Evolutionary conservation across 2,329 filamentous ascomycete species (phyloP).

Genomic region (Septoria linicola): DNA sequence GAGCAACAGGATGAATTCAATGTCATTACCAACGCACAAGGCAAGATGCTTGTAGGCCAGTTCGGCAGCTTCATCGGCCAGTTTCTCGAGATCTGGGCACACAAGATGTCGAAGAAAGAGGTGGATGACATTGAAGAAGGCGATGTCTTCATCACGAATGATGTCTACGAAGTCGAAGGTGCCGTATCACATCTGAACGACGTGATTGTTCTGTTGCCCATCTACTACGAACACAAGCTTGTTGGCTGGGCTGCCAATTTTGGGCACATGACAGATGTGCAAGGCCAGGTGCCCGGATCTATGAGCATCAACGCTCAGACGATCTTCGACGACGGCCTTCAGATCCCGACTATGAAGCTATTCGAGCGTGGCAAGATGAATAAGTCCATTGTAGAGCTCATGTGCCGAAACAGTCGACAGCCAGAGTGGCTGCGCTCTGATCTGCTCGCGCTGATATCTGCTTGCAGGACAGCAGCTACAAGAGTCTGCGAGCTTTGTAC

Average conservation of each 20-base stretch:
- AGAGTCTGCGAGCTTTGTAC: conserved; percentile 31
- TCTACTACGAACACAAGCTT: conserved; percentile 31
- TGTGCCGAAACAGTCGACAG: conserved; percentile 31
- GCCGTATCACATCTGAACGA: conserved; percentile 32
- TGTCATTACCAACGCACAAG: conserved; percentile 30
- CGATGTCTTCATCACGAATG: conserved; percentile 33
- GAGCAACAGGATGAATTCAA: conserved; percentile 35
- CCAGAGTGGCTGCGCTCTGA: conserved; percentile 32
- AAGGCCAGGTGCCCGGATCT: conserved; percentile 31
- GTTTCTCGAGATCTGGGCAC: conserved; percentile 32
- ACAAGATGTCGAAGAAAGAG: conserved; percentile 28
- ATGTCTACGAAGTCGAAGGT: conserved; percentile 33
- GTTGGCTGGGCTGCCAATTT: conserved; percentile 35
- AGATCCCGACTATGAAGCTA: conserved; percentile 33
- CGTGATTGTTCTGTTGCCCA: conserved; percentile 27
- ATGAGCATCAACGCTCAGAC: conserved; percentile 34
- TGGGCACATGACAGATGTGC: conserved; percentile 31
- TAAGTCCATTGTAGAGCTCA: conserved; percentile 30
- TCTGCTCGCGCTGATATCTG: conserved; percentile 30
- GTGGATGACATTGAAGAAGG: conserved; percentile 30
- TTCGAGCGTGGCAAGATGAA: conserved; percentile 34
- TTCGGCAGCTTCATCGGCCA: conserved; percentile 33
- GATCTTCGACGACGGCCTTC: conserved; percentile 32
- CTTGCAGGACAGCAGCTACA: conserved; percentile 31
- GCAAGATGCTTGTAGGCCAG: conserved; percentile 31